Conservation (phyloP, 148 eudicot genomes). For the Rhododendron henanense region DNA sequence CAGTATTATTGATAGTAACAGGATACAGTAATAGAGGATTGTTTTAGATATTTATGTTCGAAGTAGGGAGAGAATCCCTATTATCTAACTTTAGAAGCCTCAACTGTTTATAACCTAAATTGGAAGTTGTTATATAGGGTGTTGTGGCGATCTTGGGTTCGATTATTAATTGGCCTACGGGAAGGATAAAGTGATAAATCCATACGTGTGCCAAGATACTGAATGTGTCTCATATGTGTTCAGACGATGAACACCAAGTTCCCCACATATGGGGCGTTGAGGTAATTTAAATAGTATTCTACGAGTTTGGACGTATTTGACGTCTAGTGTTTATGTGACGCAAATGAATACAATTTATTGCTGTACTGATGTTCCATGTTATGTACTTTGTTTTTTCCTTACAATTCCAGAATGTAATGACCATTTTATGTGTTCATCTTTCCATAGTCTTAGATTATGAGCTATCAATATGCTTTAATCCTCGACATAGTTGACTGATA, state of each 20-base stretch:
- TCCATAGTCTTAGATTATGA: neutral
- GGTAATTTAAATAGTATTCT: neutral
- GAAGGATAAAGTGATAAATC: neutral
- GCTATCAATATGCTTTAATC: neutral
- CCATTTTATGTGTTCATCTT: neutral
- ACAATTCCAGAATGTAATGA: neutral
- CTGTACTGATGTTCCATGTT: neutral
- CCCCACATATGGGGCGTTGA: neutral
- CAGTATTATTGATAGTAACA: neutral
- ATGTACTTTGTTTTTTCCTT: neutral
- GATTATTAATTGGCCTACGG: neutral
- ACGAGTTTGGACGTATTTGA: neutral
- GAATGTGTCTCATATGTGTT: neutral
- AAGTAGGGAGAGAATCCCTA: neutral
- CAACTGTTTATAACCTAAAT: neutral
- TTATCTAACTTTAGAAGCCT: neutral
- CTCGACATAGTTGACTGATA: neutral
- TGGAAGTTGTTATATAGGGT: neutral
- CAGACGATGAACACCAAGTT: neutral
- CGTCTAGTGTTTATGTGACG: neutral
- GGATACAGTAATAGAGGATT: neutral
- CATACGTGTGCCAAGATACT: neutral
- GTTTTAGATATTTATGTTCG: neutral
- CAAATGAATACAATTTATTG: neutral
- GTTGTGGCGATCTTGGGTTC: neutral